phyloP scores from a whole-genome alignment of 805 yeast genomes.

The Myxozyma mucilagina region DNA sequence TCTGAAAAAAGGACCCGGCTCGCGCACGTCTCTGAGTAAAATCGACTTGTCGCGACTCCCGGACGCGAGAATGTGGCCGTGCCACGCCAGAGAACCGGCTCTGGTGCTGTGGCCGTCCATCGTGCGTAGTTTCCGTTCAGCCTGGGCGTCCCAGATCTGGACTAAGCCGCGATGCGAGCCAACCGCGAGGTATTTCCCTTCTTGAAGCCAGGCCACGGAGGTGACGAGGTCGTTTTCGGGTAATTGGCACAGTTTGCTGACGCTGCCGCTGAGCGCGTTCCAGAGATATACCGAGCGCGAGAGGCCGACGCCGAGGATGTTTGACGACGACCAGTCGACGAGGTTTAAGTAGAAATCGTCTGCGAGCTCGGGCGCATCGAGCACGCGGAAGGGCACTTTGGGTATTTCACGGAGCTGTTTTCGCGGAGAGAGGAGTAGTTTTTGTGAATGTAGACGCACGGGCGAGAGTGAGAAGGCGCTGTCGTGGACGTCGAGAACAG shows the following conservation, averaged over 20 bases:
- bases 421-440: constrained; percentile 75
- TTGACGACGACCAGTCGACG: constrained; percentile 94
- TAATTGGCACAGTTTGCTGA: constrained; percentile 75
- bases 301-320: constrained; percentile 84
- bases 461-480: constrained; percentile 82
- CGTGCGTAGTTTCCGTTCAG: constrained; percentile 77
- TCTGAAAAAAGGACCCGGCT: constrained; percentile 75
- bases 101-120: constrained; percentile 89
- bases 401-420: constrained; percentile 75
- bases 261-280: constrained; percentile 84
- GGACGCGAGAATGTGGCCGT: constrained; percentile 79
- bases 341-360: constrained; percentile 92
- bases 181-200: constrained; percentile 91
- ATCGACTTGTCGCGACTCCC: constrained; percentile 87
- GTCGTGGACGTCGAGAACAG: constrained; percentile 54
- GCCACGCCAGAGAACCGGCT: constrained; percentile 89
- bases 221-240: constrained; percentile 71
- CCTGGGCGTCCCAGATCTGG: constrained; percentile 91
- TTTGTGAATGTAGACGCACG: constrained; percentile 84
- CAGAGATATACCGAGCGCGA: constrained; percentile 87
- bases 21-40: constrained; percentile 86
- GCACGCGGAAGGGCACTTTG: constrained; percentile 85
- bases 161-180: constrained; percentile 87
- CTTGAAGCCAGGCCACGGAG: constrained; percentile 87
- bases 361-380: constrained; percentile 93